Conservation (phyloP, 2,329 filamentous ascomycete genomes). For the Trichoderma aggressivum region DNA sequence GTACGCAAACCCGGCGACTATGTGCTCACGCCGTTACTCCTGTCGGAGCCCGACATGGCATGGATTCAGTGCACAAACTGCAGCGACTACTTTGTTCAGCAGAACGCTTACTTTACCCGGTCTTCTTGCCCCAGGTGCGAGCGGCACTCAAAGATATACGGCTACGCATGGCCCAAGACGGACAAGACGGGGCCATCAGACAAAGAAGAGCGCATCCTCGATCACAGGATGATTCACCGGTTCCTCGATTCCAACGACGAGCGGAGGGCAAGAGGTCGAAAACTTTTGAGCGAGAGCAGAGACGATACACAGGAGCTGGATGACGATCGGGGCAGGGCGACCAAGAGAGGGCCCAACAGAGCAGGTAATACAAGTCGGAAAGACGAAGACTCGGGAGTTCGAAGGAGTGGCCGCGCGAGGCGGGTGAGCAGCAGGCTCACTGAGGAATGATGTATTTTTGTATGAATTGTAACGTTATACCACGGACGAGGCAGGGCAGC, state of each 20-base stretch:
- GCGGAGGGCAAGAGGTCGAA: conserved; percentile 47
- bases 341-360: conserved; percentile 20
- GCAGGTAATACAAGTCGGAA: conserved; percentile 5
- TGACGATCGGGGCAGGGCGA: conserved; percentile 27
- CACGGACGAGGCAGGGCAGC: not conserved
- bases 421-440: conserved; percentile 34
- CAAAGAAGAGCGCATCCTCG: conserved; percentile 67
- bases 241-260: conserved; percentile 74
- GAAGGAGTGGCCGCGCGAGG: conserved; percentile 36
- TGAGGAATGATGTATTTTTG: conserved; percentile 13
- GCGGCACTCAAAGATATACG: conserved; percentile 91
- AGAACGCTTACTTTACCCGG: conserved; percentile 81
- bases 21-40: conserved; percentile 70
- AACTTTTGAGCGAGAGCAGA: conserved; percentile 25
- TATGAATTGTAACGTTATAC: conserved; percentile 5
- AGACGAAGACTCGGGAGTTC: conserved; percentile 19
- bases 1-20: conserved; percentile 72
- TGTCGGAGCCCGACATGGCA: conserved; percentile 69
- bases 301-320: conserved; percentile 28
- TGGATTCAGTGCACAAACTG: conserved; percentile 93
- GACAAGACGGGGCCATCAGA: conserved; percentile 74
- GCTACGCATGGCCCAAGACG: conserved; percentile 94
- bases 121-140: conserved; percentile 89
- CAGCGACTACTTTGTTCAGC: conserved; percentile 77
- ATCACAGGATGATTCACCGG: conserved; percentile 83